phyloP scores from a whole-genome alignment of 164 flowering plant genomes.

The Aristolochia fimbriata region DNA sequence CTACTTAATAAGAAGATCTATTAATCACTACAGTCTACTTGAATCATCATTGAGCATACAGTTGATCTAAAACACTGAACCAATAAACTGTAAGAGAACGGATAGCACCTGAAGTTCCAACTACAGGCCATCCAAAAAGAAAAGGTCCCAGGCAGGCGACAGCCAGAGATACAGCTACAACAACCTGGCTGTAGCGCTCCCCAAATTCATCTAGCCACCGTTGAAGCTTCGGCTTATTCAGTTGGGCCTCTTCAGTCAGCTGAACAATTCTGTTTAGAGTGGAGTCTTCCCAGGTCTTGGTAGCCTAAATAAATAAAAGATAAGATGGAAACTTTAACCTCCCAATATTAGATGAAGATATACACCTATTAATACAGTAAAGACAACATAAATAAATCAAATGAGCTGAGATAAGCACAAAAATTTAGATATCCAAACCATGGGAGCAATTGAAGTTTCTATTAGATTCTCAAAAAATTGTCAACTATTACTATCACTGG shows the following conservation, averaged over 20 bases:
- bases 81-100: neutral
- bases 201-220: conserved; percentile 99
- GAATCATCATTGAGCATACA: neutral
- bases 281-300: conserved; percentile 88
- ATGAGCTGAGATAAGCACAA: neutral
- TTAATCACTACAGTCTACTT: neutral
- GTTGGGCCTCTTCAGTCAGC: conserved; percentile 91
- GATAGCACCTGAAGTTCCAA: conserved; percentile 72
- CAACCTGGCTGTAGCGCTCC: conserved; percentile 83
- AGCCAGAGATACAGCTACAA: conserved; percentile 63
- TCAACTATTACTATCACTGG: too few species aligned
- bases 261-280: conserved; percentile 81
- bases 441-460: too few species aligned
- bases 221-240: conserved; percentile 85
- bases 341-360: neutral
- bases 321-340: neutral
- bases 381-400: neutral
- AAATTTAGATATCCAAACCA: too few species aligned
- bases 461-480: too few species aligned
- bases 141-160: conserved; percentile 88
- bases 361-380: neutral
- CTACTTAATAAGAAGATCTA: too few species aligned
- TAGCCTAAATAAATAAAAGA: conserved; percentile 38
- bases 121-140: conserved; percentile 86
- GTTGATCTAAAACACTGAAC: neutral